Conservation (phyloP, 495 filamentous ascomycete species). For the Penicillium dipodomyicola region DNA sequence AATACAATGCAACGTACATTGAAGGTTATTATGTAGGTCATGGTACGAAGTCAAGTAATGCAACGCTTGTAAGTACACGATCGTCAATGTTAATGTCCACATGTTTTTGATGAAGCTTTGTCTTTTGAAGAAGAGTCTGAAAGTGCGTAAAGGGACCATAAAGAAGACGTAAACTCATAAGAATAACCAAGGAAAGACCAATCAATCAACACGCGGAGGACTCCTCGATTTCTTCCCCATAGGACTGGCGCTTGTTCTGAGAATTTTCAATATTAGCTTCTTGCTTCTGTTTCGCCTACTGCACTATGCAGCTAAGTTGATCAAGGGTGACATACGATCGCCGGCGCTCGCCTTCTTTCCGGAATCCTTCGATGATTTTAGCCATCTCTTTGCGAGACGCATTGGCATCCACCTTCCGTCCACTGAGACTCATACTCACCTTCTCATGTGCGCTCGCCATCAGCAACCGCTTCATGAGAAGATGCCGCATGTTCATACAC, state of each 20-base stretch:
- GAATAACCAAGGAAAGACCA: not conserved
- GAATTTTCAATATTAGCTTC: not conserved
- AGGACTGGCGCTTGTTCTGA: constrained; percentile 24
- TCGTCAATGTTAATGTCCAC: constrained; percentile 6
- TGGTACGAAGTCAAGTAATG: constrained; percentile 6
- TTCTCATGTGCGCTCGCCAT: constrained; percentile 71
- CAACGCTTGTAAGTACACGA: constrained; percentile 8
- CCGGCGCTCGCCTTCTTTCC: constrained; percentile 78
- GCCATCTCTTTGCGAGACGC: constrained; percentile 84
- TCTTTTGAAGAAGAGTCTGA: not conserved
- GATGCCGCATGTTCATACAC: constrained; percentile 85
- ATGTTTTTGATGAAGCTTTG: not conserved
- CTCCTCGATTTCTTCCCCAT: constrained; percentile 28
- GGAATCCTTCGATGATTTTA: constrained; percentile 74
- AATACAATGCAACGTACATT: not conserved
- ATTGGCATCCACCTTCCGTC: constrained; percentile 71
- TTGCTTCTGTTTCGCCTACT: not conserved
- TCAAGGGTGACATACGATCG: constrained; percentile 59
- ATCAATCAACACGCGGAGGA: constrained; percentile 37
- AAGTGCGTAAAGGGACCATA: not conserved
- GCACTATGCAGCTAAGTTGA: not conserved
- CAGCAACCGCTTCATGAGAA: constrained; percentile 81
- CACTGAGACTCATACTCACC: constrained; percentile 89
- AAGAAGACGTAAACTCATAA: constrained; percentile 2
- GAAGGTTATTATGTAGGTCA: not conserved